Evolutionary conservation across 139 green algal genomes (phyloP).

Genomic region (Tetradesmus obliquus): DNA sequence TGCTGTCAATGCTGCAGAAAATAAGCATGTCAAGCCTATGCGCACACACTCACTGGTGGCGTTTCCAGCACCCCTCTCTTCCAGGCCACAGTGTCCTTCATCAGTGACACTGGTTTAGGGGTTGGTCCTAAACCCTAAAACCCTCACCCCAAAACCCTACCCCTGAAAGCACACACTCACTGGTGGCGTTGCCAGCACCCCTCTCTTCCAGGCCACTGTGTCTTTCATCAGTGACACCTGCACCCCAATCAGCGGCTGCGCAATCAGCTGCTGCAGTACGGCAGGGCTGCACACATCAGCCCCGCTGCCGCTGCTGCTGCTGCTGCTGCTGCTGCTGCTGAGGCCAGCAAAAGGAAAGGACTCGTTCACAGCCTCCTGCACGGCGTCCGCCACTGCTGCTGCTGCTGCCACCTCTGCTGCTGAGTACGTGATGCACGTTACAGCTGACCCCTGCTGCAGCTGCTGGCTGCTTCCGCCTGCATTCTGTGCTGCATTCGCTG

Average conservation of each 20-base stretch:
- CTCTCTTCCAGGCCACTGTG: conserved; percentile 36
- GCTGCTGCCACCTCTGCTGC: conserved; percentile 1
- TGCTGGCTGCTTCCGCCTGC: background rate
- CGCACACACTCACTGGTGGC: too few species aligned
- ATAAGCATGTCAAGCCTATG: too few species aligned
- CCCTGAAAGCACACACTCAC: background rate
- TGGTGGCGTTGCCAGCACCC: conserved; percentile 51
- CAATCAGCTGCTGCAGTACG: conserved; percentile 17
- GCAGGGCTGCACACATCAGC: background rate
- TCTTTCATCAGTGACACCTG: conserved; percentile 47
- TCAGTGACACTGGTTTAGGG: too few species aligned
- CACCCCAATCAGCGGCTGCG: conserved; percentile 24
- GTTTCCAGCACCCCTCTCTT: too few species aligned
- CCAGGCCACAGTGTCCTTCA: too few species aligned
- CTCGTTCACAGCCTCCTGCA: background rate
- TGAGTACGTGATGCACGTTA: background rate
- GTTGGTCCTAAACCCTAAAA: too few species aligned
- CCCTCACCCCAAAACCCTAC: too few species aligned
- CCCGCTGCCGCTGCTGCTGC: background rate
- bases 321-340: background rate
- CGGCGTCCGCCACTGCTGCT: background rate
- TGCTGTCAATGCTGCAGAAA: too few species aligned
- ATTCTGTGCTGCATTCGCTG: background rate
- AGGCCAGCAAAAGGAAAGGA: background rate
- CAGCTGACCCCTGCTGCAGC: background rate